These are phyloP conservation scores for Amborella trichopoda DNA, from an alignment of 164 flowering plant species.

Conservation along the genomic window DNA sequence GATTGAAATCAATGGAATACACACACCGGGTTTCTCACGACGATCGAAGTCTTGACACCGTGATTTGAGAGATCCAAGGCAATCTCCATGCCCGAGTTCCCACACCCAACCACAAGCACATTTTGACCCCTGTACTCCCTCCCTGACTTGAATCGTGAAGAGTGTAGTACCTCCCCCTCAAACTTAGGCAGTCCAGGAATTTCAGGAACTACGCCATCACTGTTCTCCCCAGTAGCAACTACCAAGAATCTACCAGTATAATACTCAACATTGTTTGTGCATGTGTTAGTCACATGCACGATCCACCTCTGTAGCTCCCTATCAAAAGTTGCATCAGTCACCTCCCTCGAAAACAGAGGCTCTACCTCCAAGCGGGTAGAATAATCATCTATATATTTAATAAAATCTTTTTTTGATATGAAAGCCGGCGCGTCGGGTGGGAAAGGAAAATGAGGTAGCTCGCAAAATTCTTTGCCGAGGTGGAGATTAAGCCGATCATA, in stretches of 20 bases:
- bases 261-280: too few species aligned
- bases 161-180: conserved; percentile 39
- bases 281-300: too few species aligned
- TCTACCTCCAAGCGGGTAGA: too few species aligned
- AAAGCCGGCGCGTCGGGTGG: conserved; percentile 6
- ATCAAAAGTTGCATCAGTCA: too few species aligned
- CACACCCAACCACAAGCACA: conserved; percentile 73
- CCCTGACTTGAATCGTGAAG: conserved; percentile 53
- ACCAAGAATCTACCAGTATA: conserved; percentile 67
- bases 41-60: conserved; percentile 53
- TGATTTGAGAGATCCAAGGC: conserved; percentile 65
- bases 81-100: conserved; percentile 86
- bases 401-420: conserved; percentile 13
- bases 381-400: conserved; percentile 26
- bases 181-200: conserved; percentile 50
- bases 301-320: too few species aligned
- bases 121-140: conserved; percentile 32
- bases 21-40: conserved; percentile 65
- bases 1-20: too few species aligned
- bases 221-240: conserved; percentile 85
- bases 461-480: conserved; percentile 26
- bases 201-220: conserved; percentile 52
- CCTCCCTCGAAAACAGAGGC: too few species aligned
- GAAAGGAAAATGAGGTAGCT: conserved; percentile 21
- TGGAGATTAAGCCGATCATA: conserved; percentile 31